Evolutionary conservation across 495 filamentous ascomycete species (phyloP).

Genomic region (Aspergillus coremiiformis): DNA sequence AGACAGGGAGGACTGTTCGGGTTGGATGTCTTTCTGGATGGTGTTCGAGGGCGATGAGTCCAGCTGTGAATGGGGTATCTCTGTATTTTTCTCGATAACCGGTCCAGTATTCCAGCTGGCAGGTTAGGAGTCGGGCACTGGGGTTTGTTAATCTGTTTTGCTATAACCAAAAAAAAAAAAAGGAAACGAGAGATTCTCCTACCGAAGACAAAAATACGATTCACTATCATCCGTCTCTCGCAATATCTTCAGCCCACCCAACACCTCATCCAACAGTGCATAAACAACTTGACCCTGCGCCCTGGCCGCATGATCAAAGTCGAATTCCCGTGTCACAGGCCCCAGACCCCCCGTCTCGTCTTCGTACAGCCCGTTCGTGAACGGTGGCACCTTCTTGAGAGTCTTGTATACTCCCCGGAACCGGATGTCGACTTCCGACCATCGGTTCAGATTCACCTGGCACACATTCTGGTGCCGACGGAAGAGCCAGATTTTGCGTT

Average conservation of each 20-base stretch:
- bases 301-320: conserved; percentile 5
- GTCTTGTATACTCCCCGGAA: conserved; percentile 26
- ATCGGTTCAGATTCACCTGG: conserved; percentile 14
- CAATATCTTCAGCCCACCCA: conserved; percentile 12
- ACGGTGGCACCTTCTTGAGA: conserved; percentile 20
- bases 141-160: neutral
- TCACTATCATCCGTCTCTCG: conserved; percentile 8
- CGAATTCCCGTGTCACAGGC: neutral
- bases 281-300: conserved; percentile 24
- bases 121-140: conserved; percentile 18
- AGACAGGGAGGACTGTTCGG: conserved; percentile 14
- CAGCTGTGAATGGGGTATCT: conserved; percentile 18
- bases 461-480: conserved; percentile 16
- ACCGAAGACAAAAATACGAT: conserved; percentile 17
- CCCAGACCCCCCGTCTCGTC: conserved; percentile 5
- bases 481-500: conserved; percentile 24
- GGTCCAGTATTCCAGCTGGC: conserved; percentile 26
- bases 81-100: conserved; percentile 22
- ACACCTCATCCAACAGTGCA: conserved; percentile 25
- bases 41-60: conserved; percentile 18
- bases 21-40: conserved; percentile 1
- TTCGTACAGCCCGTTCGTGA: conserved; percentile 18
- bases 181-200: too few relatives aligned
- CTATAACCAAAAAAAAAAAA: neutral
- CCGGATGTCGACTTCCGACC: conserved; percentile 24